These are phyloP conservation scores for Pleurostoma richardsiae DNA, from an alignment of 2,329 filamentous ascomycete genomes.

Conservation along the genomic window DNA sequence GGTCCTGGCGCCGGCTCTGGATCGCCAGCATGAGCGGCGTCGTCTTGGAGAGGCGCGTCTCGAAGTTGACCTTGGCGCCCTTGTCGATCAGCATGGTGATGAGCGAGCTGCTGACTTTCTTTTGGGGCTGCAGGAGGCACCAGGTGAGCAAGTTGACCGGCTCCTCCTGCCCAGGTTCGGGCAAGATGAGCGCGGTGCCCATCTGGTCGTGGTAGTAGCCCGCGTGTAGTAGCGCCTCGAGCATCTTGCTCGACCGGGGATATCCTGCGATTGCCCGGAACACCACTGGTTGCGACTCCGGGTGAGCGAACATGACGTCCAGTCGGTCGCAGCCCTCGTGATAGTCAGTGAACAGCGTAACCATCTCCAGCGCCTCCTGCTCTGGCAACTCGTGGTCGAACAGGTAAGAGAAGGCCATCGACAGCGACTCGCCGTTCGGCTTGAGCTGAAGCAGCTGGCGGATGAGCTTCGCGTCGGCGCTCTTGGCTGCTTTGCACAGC, in stretches of 20 bases:
- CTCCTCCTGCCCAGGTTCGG: constrained; percentile 45
- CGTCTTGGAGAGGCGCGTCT: constrained; percentile 43
- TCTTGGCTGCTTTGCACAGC: constrained; percentile 47
- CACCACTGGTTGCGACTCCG: constrained; percentile 40
- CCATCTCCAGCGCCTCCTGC: constrained; percentile 42
- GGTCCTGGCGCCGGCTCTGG: constrained; percentile 46
- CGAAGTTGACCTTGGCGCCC: constrained; percentile 52
- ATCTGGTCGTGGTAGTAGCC: constrained; percentile 57
- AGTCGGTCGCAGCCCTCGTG: constrained; percentile 39
- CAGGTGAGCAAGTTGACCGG: constrained; percentile 53
- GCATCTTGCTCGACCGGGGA: constrained; percentile 47
- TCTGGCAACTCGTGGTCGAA: constrained; percentile 47
- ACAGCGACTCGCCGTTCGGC: constrained; percentile 44
- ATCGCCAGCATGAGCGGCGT: constrained; percentile 59
- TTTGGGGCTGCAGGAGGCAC: constrained; percentile 58
- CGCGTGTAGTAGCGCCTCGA: constrained; percentile 47
- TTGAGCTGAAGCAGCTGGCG: constrained; percentile 42
- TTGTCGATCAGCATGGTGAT: constrained; percentile 52
- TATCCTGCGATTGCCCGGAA: constrained; percentile 49
- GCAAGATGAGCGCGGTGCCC: constrained; percentile 34
- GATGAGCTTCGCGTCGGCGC: constrained; percentile 44
- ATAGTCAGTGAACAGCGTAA: constrained; percentile 46
- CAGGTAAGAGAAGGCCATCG: constrained; percentile 49
- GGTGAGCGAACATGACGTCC: constrained; percentile 42
- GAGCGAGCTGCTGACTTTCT: constrained; percentile 53